These are phyloP conservation scores for Talaromyces ruber DNA, from an alignment of 495 filamentous ascomycete genomes.

Conservation along the genomic window DNA sequence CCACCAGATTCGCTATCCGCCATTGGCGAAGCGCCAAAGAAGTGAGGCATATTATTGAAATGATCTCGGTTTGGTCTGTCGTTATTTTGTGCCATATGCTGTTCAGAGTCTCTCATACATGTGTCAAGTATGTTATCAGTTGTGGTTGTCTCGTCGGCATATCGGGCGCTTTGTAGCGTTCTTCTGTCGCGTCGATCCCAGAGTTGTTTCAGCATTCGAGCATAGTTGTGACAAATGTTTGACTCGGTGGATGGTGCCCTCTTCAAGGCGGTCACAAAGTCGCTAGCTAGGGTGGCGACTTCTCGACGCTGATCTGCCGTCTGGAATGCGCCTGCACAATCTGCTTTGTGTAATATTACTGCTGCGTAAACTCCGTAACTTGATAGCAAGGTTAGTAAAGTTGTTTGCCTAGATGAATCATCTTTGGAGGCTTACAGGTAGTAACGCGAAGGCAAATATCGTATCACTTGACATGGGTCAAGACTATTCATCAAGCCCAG, in stretches of 20 bases:
- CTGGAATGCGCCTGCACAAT: neutral
- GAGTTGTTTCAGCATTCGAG: neutral
- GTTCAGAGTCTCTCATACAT: neutral
- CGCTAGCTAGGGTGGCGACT: neutral
- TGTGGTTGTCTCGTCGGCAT: neutral
- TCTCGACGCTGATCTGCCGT: neutral
- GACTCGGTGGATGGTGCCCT: neutral
- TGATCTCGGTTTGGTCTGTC: neutral
- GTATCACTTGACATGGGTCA: neutral
- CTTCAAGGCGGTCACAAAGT: neutral
- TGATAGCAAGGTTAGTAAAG: neutral
- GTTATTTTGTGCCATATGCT: neutral
- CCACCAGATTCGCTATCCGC: neutral
- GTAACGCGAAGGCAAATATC: neutral
- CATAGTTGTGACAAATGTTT: neutral
- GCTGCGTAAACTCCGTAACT: neutral
- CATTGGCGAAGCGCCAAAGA: neutral
- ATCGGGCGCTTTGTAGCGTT: neutral
- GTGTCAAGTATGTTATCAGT: neutral
- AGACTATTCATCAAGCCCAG: neutral
- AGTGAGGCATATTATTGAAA: neutral
- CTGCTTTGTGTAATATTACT: neutral
- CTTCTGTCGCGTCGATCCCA: neutral
- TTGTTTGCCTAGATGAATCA: neutral
- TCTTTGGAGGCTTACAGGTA: neutral